Base-by-base conservation (phyloP, 176 grass and related monocot genomes). In the Carex parvula region DNA sequence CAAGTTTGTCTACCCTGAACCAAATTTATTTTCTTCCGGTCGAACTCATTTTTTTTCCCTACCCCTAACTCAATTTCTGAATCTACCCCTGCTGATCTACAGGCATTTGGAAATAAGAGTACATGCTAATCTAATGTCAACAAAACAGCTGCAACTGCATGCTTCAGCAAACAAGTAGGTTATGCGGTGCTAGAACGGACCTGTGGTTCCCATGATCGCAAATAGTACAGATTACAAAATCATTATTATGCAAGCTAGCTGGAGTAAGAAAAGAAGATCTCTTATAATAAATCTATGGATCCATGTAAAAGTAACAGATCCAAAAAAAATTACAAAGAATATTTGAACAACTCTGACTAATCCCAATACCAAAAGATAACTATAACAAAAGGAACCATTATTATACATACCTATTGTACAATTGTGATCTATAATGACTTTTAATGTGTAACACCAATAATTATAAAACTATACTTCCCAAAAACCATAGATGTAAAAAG, bases 401-500 rank as follows among this genome's bases (percentile, higher is more conserved):
- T 64, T 64, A 50, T 82, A 82, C 60, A 82, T 50, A 76, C 62
- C 61, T 82, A 82, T 82, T 29, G 39, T 82, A 82, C 80, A 82
- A 64, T 82, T 82, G 60, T 67, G 62, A 66, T 44, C 80, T 82
- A 82, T 80, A 79, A 26, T 5, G n/a, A 53, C 11, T 67, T 64
- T 82, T 67, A 4, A 29, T 83, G 73, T 65, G 67, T 84, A 63
- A 57, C 33, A 21, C 63, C 61, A 59, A 86, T 53, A 48, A 60
- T 80, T 80, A 85, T 91, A 85, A 93, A 81, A 95, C 86, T 68
- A 98, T 89, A 76, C 92, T 87, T 60, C 92, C 93, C 33, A 98
- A 75, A 83, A 98, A 74, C 95, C 89, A 98, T 60, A 98, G 80
- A 88, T 98, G 95, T 90, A 95, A 37, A 83, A 87, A 89, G 63